Evolutionary conservation across 2,329 filamentous ascomycete genomes (phyloP), one percentile per base, ranked within the genome.

Genomic region (Sphaerulina musiva): DNA sequence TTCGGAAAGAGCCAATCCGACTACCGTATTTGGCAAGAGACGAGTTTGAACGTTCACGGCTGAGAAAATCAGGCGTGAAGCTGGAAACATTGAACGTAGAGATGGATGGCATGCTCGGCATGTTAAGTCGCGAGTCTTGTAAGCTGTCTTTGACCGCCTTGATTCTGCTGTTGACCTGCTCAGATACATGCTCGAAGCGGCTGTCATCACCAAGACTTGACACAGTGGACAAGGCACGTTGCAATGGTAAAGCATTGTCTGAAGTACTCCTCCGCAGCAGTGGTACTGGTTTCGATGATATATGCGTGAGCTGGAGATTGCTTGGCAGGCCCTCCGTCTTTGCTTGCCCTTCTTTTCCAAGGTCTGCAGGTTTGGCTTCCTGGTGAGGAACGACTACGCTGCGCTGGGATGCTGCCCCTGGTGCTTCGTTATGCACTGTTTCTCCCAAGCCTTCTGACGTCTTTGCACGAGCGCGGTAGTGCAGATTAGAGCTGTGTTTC

Each of bases 81-180:
- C 48, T 64, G 6, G 64, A 55, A 7, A 66, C 55, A 32, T 54
- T 61, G 51, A 68, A 60, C 48, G 53, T 61, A 2, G 83, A 79
- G 38, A 87, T 71, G 57, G 79, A 78, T 12, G 74, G 71, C 53
- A 76, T 67, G 40, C 67, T 69, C 14, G 75, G 75, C 47, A 77
- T 59, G 65, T 84, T 88, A 71, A 91, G 86, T 51, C 84, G 88
- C 2, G 90, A 87, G 63, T 95, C 90, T 66, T 89, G 84, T 58
- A 88, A 82, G 66, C 86, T 95, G 68, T 96, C 91, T 66, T 84
- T 87, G 68, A 97, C 87, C 4, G 92, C 92, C 73, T 95, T 95
- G 66, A 93, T 78, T 41, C 92, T 81, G 62, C 87, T 89, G 65
- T 96, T 97, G 61, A 92, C 86, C 74, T 93, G 88, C 57, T 89